Evolutionary conservation across 83 land plant genomes (phyloP), one percentile per base, ranked within the genome.

Genomic region (Picea mariana): DNA sequence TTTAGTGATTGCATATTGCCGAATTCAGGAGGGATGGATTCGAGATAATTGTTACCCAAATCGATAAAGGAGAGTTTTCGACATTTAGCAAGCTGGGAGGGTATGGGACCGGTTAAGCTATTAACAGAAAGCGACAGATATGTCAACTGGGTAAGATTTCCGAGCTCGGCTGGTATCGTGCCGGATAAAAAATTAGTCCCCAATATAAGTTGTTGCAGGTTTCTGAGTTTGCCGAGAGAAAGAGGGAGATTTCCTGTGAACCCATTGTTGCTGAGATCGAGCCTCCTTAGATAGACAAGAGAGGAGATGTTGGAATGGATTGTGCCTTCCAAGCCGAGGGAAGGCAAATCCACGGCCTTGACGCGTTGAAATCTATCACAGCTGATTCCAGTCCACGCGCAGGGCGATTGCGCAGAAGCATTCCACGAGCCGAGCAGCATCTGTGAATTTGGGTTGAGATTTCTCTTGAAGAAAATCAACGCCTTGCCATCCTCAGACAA

Each of bases 181-280:
- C n/a, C n/a, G n/a, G n/a, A n/a, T n/a, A n/a, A n/a, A n/a, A 47
- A 15, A 21, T 83, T 83, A 5, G 17, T 49, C 20, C 67, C 61
- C 12, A 83, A 44, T 16, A 60, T 44, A 17, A 83, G 65, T 26
- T 38, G 6, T 34, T 23, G 24, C 47, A 83, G 63, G 7, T 83
- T 79, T 2, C 82, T 52, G 59, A 44, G 80, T 17, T n/a, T 52
- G 8, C 84, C 84, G 6, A 83, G 83, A 26, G 80, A 34, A 6
- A 18, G 62, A 6, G 85, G 85, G 9, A 83, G 66, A 16, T 44
- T 20, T 17, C 85, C 85, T 8, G 83, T 66, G 52, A 83, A 40
- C 5, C 80, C 72, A 42, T 85, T 85, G 4, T 62, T 42, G 16
- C 77, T 31, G 44, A 84, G 76, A 61, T 84, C 78, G 21, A 84